phyloP scores from a whole-genome alignment of 176 grass and related monocot genomes.

The Calamus simplicifolius region DNA sequence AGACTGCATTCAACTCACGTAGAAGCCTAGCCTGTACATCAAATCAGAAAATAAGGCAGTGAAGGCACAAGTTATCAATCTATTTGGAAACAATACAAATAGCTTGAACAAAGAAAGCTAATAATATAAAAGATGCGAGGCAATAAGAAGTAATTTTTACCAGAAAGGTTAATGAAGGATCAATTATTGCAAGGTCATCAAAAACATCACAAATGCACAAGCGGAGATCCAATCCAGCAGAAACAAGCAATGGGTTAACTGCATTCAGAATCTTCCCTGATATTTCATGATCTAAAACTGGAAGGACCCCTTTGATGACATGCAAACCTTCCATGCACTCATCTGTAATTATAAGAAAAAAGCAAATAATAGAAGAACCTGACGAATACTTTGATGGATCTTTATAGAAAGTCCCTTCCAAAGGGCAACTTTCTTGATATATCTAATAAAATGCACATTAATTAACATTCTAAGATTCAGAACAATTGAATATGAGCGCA shows the following conservation, averaged over 20 bases:
- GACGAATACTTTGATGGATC: too few relatives aligned
- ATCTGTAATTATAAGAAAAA: constrained; percentile 36
- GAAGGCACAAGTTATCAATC: too few relatives aligned
- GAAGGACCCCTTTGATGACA: constrained; percentile 59
- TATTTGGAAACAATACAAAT: too few relatives aligned
- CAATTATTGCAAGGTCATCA: constrained; percentile 39
- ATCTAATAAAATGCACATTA: too few relatives aligned
- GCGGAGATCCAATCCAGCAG: constrained; percentile 54
- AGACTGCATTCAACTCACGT: constrained; percentile 79
- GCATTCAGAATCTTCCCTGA: constrained; percentile 63
- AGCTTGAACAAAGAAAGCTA: neutral
- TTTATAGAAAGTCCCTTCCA: too few relatives aligned
- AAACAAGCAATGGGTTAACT: constrained; percentile 59
- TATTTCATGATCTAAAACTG: constrained; percentile 37
- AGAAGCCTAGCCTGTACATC: constrained; percentile 62
- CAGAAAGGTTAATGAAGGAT: constrained; percentile 62
- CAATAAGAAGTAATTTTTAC: constrained; percentile 31
- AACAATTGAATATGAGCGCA: too few relatives aligned
- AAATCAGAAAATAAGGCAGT: constrained; percentile 3
- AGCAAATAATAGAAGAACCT: constrained; percentile 8
- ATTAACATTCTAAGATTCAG: too few relatives aligned
- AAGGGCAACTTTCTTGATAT: too few relatives aligned
- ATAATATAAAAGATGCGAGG: constrained; percentile 10
- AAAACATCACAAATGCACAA: constrained; percentile 81
- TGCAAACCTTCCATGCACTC: constrained; percentile 64